phyloP scores from a whole-genome alignment of 2,329 filamentous ascomycete genomes.

The Aspergillus floridensis region DNA sequence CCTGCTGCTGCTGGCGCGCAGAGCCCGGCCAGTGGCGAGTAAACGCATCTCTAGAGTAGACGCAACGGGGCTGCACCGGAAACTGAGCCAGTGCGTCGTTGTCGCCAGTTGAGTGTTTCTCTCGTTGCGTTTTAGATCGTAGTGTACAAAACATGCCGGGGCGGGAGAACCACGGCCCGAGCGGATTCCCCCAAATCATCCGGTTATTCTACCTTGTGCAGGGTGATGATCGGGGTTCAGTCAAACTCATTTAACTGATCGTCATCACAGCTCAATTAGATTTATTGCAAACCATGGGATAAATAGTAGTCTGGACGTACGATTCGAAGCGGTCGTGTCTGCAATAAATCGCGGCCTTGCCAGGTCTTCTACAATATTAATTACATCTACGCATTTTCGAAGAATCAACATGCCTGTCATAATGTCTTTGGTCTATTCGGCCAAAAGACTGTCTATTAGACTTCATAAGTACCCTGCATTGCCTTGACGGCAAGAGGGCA shows the following conservation, averaged over 20 bases:
- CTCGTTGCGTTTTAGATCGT: background rate
- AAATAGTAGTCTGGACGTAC: too few species aligned
- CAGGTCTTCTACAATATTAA: background rate
- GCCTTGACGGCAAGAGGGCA: background rate
- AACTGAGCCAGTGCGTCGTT: background rate
- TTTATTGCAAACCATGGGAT: too few species aligned
- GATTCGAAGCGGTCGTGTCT: background rate
- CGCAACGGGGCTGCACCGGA: background rate
- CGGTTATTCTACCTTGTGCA: background rate
- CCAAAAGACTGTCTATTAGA: conserved; percentile 3
- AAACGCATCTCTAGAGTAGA: conserved; percentile 33
- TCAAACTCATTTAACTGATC: too few species aligned
- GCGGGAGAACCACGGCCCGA: conserved; percentile 5
- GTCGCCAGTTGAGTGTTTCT: background rate
- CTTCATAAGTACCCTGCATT: conserved; percentile 1
- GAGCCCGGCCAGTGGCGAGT: conserved; percentile 39
- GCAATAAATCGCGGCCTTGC: background rate
- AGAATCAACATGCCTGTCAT: background rate
- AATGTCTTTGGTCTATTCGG: background rate
- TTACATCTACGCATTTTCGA: background rate
- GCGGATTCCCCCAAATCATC: background rate
- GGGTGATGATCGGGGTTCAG: too few species aligned
- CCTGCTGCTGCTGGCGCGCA: conserved; percentile 36
- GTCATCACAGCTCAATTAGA: background rate
- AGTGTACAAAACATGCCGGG: conserved; percentile 1